Base-by-base conservation (phyloP, 805 yeast species). In the Cyberlindnera mrakii region DNA sequence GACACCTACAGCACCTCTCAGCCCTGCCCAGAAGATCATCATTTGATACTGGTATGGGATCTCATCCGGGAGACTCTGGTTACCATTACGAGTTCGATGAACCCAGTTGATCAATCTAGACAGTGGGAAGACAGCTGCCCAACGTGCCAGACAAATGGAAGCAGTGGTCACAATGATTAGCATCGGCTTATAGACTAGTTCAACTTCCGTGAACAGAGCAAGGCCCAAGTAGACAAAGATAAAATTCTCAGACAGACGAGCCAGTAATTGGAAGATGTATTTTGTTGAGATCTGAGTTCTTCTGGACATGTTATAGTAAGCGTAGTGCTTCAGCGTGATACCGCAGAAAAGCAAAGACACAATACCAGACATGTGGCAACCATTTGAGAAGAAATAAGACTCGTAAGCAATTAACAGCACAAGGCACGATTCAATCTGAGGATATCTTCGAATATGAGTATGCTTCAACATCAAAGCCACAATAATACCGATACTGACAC, bases 21-120 rank as follows among this genome's bases (percentile, higher is more conserved):
- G 71, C 4, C 99, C 99, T 3, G 99, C 99, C 99, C 99, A 93
- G 63, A 93, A 93, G 40, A 91, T 88, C 99, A 93, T 93, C 86
- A 89, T 88, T 66, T 93, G 99, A 64, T 93, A 93, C 48, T 84
- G 87, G 56, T 87, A 91, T 20, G 96, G 93, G 48, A 93, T 89
- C 65, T 91, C 98, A 55, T 89, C 96, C 2, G 85, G 84, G 10
- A 74, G 66, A 3, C 72, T 55, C 40, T 56, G 62, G 18, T 78
- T 71, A 46, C 75, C 72, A 18, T 76, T 70, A 51, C 81, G 75
- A 11, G 84, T 69, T 38, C 82, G 73, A 52, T 79, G 74, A 43
- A 87, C 73, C 76, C 88, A 85, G 65, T 93, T 93, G 57, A 93
- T 77, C 38, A 91, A 67, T 48, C 80, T 71, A 2, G 96, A 88